These are phyloP conservation scores for Liriodendron chinense DNA, from an alignment of 164 flowering plant species.

Conservation along the genomic window DNA sequence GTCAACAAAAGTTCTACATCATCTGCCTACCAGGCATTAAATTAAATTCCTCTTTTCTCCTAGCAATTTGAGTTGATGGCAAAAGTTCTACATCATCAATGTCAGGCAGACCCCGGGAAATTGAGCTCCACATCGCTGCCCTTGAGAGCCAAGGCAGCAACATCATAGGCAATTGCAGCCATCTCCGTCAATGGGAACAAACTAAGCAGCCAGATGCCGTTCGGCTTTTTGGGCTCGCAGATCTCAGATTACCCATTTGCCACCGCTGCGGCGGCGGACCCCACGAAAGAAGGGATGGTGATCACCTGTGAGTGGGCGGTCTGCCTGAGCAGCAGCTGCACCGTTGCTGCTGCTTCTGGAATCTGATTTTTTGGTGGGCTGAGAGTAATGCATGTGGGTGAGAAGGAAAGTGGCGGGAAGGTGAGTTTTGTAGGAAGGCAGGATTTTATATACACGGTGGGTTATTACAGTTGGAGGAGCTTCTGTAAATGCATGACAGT, in stretches of 20 bases:
- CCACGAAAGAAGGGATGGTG: constrained; percentile 46
- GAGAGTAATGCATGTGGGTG: background rate
- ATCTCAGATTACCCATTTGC: constrained; percentile 76
- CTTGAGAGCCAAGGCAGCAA: constrained; percentile 63
- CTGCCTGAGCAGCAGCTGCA: background rate
- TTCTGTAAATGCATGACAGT: constrained; percentile 18
- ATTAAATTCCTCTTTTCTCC: too few species aligned
- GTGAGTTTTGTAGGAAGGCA: constrained; percentile 11
- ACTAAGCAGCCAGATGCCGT: constrained; percentile 66
- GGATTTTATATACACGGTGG: constrained; percentile 8
- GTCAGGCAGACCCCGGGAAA: constrained; percentile 43
- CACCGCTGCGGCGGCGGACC: constrained; percentile 46
- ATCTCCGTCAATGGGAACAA: constrained; percentile 60
- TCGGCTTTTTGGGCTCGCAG: constrained; percentile 56
- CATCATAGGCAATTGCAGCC: constrained; percentile 74
- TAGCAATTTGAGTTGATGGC: too few species aligned
- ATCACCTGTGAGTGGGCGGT: constrained; percentile 15
- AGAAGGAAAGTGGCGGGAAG: constrained; percentile 14
- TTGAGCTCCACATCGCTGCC: constrained; percentile 57
- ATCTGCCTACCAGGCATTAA: too few species aligned
- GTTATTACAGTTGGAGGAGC: constrained; percentile 4
- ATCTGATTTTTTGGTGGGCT: background rate
- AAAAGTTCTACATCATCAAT: too few species aligned
- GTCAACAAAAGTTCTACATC: too few species aligned
- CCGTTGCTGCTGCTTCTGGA: constrained; percentile 4